Conservation (phyloP, 305 asterid species). For the Vinca major region DNA sequence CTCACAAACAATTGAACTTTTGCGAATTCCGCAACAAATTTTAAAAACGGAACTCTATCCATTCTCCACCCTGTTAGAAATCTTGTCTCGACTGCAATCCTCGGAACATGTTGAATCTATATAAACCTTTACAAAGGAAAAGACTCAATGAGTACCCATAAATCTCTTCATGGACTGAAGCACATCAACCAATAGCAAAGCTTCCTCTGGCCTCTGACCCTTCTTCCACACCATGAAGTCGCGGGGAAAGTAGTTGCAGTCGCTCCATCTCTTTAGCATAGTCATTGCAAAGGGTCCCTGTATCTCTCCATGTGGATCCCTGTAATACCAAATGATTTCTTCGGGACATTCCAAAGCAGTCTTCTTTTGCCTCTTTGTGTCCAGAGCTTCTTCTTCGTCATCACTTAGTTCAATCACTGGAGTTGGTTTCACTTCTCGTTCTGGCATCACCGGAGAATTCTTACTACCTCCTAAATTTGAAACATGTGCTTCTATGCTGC, state of each 20-base stretch:
- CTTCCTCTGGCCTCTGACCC: slow-evolving; percentile 28
- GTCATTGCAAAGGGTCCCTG: slow-evolving; percentile 66
- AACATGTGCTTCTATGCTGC: slow-evolving; percentile 1
- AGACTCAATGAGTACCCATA: neutral
- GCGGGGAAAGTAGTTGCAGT: slow-evolving; percentile 40
- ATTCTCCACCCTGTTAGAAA: neutral
- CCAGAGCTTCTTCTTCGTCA: slow-evolving; percentile 31
- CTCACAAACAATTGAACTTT: too few relatives aligned
- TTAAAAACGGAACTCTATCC: too few relatives aligned
- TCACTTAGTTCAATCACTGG: slow-evolving; percentile 50
- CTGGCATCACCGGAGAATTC: slow-evolving; percentile 4
- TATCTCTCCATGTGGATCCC: slow-evolving; percentile 46
- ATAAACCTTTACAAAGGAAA: neutral
- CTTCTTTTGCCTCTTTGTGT: too few relatives aligned
- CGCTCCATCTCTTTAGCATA: slow-evolving; percentile 45
- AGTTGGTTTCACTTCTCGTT: slow-evolving; percentile 7
- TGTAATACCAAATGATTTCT: slow-evolving; percentile 40
- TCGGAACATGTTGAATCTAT: neutral
- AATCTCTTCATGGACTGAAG: neutral
- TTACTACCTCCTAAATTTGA: neutral
- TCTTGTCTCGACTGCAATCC: neutral
- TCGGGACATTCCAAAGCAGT: slow-evolving; percentile 15
- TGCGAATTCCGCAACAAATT: too few relatives aligned
- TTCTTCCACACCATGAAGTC: slow-evolving; percentile 52
- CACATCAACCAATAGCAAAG: slow-evolving; percentile 26